Base-by-base conservation (phyloP, 1,139 yeast genomes). In the Entelexis paramagnoliae region DNA sequence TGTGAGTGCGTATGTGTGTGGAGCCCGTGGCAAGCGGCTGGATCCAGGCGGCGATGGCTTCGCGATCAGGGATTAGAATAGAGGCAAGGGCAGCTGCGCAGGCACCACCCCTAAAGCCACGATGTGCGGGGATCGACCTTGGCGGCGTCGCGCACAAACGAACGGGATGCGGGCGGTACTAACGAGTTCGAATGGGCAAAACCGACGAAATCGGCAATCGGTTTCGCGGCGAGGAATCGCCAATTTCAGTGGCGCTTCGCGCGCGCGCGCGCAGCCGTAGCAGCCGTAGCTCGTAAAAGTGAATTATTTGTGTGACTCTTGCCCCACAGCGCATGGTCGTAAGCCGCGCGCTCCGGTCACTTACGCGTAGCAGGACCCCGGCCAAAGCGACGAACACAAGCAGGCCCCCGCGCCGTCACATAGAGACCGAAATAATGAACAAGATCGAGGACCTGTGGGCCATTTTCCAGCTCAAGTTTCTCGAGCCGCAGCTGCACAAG, bases 401-500 rank as follows among this genome's bases (percentile, higher is more conserved):
- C 6, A 22, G 24, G 24, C 6, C 24, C 24, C 6, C 24, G 24
- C 24, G 24, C 24, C 24, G 24, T 22, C 24, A 11, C 13, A 7
- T 28, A 28, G 13, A 28, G 14, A 11, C 30, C 30, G 13, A 28
- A 10, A 28, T 4, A 4, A 53, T 53, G 56, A 19, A 45, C 17
- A 52, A 48, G 43, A 34, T 51, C 26, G 49, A 46, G 16, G 60
- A 56, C 24, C 24, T 55, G 24, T 28, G 32, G 26, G 58, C 60
- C 30, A 32, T 58, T 10, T 43, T 53, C 34, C 53, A 49, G 46
- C 40, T 66, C 32, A 67, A 67, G 55, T 60, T 57, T 51, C 55
- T 62, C 48, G 59, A 62, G 6, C 51, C 77, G 55, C 73, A 79
- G 2, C 62, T 77, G 35, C 79, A 79, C 64, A 79, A 84, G 8